Evolutionary conservation across 1,284 basidiomycete species (phyloP).

Genomic region (Takashimella tepidaria): DNA sequence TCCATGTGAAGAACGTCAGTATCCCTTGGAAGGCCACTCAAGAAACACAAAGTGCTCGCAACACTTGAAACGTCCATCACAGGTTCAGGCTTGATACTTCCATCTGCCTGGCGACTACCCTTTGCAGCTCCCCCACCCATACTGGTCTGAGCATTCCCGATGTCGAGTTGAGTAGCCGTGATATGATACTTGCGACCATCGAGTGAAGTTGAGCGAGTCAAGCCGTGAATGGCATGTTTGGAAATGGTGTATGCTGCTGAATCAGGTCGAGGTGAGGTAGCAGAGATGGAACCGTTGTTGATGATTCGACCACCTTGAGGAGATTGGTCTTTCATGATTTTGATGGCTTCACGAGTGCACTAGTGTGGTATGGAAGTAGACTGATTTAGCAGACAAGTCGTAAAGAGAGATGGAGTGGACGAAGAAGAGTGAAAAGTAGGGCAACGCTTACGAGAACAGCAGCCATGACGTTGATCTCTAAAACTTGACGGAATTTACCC

Average conservation of each 20-base stretch:
- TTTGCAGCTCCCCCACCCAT: constrained; percentile 52
- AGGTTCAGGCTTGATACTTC: constrained; percentile 57
- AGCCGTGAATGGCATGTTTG: constrained; percentile 70
- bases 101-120: constrained; percentile 65
- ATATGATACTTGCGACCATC: constrained; percentile 70
- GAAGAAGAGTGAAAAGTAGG: background rate
- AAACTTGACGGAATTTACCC: constrained; percentile 58
- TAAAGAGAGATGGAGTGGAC: background rate
- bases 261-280: constrained; percentile 63
- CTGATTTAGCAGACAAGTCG: too few relatives aligned
- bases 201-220: constrained; percentile 68
- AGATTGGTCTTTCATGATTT: constrained; percentile 63
- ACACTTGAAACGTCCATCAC: constrained; percentile 55
- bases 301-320: constrained; percentile 76
- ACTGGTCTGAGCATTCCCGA: constrained; percentile 65
- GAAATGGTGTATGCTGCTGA: constrained; percentile 64
- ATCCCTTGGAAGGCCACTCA: constrained; percentile 61
- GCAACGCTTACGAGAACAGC: constrained; percentile 54
- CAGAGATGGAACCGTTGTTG: constrained; percentile 76
- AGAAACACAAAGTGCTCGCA: constrained; percentile 62
- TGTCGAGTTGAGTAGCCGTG: constrained; percentile 71
- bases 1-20: constrained; percentile 58
- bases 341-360: constrained; percentile 70
- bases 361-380: constrained; percentile 2
- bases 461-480: constrained; percentile 66